Evolutionary conservation across 2,329 filamentous ascomycete genomes (phyloP).

Genomic region (Mollisia scopiformis): DNA sequence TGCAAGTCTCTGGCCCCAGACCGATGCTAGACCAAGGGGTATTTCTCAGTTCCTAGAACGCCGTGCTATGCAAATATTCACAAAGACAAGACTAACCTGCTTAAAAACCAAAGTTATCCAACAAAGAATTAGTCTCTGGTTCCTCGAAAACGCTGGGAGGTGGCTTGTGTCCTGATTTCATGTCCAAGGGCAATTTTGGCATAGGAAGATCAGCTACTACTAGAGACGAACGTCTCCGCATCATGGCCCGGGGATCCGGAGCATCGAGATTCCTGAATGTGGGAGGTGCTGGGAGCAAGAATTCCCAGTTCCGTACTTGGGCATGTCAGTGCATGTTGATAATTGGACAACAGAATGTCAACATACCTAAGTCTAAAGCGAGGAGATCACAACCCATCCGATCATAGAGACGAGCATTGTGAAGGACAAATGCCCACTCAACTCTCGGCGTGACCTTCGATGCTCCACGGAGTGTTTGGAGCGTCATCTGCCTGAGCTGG

Average conservation of each 20-base stretch:
- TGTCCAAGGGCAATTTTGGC: slow-evolving; percentile 43
- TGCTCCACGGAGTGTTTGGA: slow-evolving; percentile 85
- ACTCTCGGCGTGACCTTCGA: slow-evolving; percentile 76
- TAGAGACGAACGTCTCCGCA: slow-evolving; percentile 73
- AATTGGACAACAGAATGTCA: slow-evolving; percentile 17
- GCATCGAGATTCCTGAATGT: slow-evolving; percentile 45
- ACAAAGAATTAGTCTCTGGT: slow-evolving; percentile 83
- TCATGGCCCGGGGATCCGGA: slow-evolving; percentile 54
- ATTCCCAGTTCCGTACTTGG: slow-evolving; percentile 79
- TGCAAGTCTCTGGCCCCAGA: neutral
- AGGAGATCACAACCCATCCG: slow-evolving; percentile 93
- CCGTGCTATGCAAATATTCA: neutral
- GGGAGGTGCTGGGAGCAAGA: slow-evolving; percentile 57
- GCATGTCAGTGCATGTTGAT: slow-evolving; percentile 19
- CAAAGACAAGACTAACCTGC: neutral
- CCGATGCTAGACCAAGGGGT: neutral
- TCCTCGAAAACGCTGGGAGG: slow-evolving; percentile 84
- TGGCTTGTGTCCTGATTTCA: slow-evolving; percentile 52
- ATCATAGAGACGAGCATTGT: slow-evolving; percentile 82
- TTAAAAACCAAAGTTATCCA: slow-evolving; percentile 1
- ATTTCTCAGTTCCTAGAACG: neutral
- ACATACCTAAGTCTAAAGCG: slow-evolving; percentile 78
- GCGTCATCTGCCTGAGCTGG: slow-evolving; percentile 78
- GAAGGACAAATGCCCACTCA: slow-evolving; percentile 88
- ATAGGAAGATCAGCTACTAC: slow-evolving; percentile 76